Evolutionary conservation across 192 early-diverging fungal genomes (phyloP).

Genomic region (Coemansia sp.): DNA sequence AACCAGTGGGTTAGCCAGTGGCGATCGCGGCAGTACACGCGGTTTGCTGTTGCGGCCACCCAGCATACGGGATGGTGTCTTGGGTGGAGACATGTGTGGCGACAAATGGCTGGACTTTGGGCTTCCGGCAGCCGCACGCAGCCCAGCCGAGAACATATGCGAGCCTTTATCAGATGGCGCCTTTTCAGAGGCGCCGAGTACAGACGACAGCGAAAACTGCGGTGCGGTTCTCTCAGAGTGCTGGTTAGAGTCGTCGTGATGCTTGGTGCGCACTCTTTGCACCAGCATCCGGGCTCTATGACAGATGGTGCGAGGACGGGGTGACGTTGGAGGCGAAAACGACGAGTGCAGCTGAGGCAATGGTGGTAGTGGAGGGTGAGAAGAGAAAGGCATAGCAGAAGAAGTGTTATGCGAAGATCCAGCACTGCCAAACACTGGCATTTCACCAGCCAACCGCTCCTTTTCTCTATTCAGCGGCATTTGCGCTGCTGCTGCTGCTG

Average conservation of each 20-base stretch:
- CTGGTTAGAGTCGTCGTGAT: slow-evolving; percentile 8
- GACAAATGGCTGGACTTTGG: slow-evolving; percentile 1
- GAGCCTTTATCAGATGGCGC: not conserved
- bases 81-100: not conserved
- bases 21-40: slow-evolving; percentile 46
- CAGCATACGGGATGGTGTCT: not conserved
- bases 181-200: slow-evolving; percentile 8
- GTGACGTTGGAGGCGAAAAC: slow-evolving; percentile 46
- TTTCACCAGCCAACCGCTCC: not conserved
- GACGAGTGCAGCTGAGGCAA: slow-evolving; percentile 37
- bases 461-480: not conserved
- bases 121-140: not conserved
- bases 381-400: slow-evolving; percentile 8
- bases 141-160: not conserved
- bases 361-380: slow-evolving; percentile 4
- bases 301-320: slow-evolving; percentile 45
- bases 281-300: slow-evolving; percentile 36
- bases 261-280: slow-evolving; percentile 26
- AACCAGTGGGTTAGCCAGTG: slow-evolving; percentile 38
- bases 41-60: slow-evolving; percentile 5
- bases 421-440: not conserved
- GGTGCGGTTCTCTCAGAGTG: slow-evolving; percentile 2
- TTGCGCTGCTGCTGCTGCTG: not conserved
- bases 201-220: slow-evolving; percentile 23
- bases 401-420: not conserved